phyloP scores from a whole-genome alignment of 129 eudicot species.

The Heracleum sosnowskyi region DNA sequence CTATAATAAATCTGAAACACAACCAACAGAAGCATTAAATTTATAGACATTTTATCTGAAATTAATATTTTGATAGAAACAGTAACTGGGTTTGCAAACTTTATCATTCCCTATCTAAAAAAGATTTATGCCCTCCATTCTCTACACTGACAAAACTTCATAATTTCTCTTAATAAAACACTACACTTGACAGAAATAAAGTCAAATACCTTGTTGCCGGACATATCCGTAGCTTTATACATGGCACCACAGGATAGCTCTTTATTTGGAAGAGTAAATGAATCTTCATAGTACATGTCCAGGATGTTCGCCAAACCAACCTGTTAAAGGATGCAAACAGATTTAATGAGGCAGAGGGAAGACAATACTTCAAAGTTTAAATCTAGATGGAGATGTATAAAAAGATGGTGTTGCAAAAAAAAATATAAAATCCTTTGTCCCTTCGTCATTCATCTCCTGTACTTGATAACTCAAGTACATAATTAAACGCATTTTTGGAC shows the following conservation, averaged over 20 bases:
- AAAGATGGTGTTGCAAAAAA: background rate
- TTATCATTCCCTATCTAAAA: background rate
- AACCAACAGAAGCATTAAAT: no score
- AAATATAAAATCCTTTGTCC: background rate
- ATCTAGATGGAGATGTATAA: background rate
- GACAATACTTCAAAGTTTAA: background rate
- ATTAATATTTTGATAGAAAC: background rate
- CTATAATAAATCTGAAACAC: no score
- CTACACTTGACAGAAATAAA: background rate
- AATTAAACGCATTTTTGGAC: background rate
- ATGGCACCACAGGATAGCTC: slow-evolving; percentile 43
- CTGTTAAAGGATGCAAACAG: slow-evolving; percentile 29
- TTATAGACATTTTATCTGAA: no score
- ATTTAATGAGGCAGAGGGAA: background rate
- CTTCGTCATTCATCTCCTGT: background rate
- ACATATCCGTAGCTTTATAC: slow-evolving; percentile 33
- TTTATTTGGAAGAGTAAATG: slow-evolving; percentile 67
- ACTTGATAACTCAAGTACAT: background rate
- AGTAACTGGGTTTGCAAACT: background rate
- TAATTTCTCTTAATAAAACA: background rate
- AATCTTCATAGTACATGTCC: slow-evolving; percentile 92
- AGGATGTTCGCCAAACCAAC: slow-evolving; percentile 69
- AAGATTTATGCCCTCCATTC: background rate
- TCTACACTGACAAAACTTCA: background rate
- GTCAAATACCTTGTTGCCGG: slow-evolving; percentile 47